These are phyloP conservation scores for Bipolaris sorokiniana DNA, from an alignment of 2,329 filamentous ascomycete genomes.

Conservation along the genomic window DNA sequence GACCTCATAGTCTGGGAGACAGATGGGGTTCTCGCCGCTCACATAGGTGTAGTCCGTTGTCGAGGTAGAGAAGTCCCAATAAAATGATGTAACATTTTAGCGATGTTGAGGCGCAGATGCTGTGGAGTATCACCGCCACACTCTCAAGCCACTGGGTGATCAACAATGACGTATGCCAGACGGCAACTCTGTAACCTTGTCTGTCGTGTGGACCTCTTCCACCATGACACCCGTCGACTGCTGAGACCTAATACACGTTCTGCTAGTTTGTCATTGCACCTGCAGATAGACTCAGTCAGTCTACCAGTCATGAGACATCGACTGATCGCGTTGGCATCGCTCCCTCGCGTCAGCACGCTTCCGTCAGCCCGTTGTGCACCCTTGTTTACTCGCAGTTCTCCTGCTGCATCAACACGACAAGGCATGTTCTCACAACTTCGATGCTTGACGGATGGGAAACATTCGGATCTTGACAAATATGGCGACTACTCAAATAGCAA, in stretches of 20 bases:
- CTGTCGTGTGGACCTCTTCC: constrained; percentile 13
- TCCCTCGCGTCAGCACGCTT: constrained; percentile 24
- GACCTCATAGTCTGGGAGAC: neutral
- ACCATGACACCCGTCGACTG: neutral
- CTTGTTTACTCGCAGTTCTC: constrained; percentile 8
- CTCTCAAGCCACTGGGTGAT: constrained; percentile 10
- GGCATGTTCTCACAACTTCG: constrained; percentile 7
- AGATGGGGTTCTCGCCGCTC: neutral
- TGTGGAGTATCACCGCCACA: constrained; percentile 7
- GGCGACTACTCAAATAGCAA: constrained; percentile 42
- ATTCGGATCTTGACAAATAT: constrained; percentile 16
- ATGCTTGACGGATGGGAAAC: constrained; percentile 1
- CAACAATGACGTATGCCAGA: constrained; percentile 16
- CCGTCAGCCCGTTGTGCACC: constrained; percentile 20
- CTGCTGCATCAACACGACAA: constrained; percentile 1
- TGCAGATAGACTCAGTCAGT: neutral
- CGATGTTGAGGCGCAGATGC: neutral
- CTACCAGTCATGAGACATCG: constrained; percentile 40
- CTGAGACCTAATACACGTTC: constrained; percentile 6
- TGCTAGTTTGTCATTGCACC: neutral
- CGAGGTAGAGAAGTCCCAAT: neutral
- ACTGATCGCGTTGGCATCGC: constrained; percentile 31
- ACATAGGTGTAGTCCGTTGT: no score
- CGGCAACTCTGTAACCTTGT: constrained; percentile 7
- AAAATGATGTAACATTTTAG: neutral